These are phyloP conservation scores for Trichoderma arundinaceum DNA, from an alignment of 2,329 filamentous ascomycete genomes.

Conservation along the genomic window DNA sequence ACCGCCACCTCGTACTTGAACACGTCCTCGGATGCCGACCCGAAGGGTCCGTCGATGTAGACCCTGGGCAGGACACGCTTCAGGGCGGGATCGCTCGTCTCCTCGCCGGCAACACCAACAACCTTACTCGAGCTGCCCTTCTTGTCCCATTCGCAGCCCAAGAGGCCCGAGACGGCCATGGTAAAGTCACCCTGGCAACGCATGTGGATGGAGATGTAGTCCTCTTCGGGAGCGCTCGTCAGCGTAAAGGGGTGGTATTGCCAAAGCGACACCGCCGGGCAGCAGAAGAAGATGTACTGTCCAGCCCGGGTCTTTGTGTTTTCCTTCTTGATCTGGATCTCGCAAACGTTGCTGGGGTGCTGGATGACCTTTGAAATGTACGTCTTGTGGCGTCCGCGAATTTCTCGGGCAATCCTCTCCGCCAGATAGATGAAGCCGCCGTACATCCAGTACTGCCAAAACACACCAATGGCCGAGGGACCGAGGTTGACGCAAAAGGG, in stretches of 20 bases:
- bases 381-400: conserved; percentile 81
- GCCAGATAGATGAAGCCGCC: conserved; percentile 79
- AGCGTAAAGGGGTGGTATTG: conserved; percentile 89
- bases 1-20: conserved; percentile 86
- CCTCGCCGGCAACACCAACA: conserved; percentile 68
- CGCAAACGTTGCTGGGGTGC: conserved; percentile 85
- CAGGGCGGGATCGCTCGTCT: conserved; percentile 71
- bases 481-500: conserved; percentile 77
- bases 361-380: conserved; percentile 89
- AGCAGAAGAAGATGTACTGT: conserved; percentile 89
- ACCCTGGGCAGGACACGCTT: conserved; percentile 77
- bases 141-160: conserved; percentile 76
- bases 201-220: conserved; percentile 87
- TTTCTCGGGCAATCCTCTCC: conserved; percentile 78
- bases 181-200: conserved; percentile 85
- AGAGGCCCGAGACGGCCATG: conserved; percentile 67
- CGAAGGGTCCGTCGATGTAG: conserved; percentile 85
- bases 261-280: conserved; percentile 84
- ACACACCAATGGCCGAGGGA: conserved; percentile 71
- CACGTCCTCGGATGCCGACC: conserved; percentile 84
- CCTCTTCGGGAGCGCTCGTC: conserved; percentile 85
- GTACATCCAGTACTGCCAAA: conserved; percentile 91
- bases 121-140: conserved; percentile 64
- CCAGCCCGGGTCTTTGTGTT: conserved; percentile 80
- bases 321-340: conserved; percentile 92